Percentiles rank a stretch among this genome's conserved stretches.
Evolutionary conservation across 805 yeast genomes (phyloP).

Genomic region (Trichomonascus vanleenenianus): DNA sequence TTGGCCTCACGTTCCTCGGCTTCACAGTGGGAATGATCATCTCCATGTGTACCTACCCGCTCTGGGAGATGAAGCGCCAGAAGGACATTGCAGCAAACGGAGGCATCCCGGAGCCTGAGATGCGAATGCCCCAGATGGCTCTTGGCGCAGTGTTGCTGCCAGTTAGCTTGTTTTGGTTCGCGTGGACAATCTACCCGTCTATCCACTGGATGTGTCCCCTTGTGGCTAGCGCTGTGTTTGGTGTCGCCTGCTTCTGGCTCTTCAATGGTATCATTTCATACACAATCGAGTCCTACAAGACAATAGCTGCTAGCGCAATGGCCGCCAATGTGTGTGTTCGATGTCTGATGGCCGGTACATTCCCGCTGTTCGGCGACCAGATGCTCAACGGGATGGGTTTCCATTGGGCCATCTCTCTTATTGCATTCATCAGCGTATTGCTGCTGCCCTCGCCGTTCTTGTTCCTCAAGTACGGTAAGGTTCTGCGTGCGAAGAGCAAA

Average conservation of each 20-base stretch:
- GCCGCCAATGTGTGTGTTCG: constrained; percentile 82
- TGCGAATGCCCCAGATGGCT: constrained; percentile 41
- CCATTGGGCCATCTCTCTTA: constrained; percentile 65
- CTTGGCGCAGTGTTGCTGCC: constrained; percentile 40
- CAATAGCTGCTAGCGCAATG: constrained; percentile 73
- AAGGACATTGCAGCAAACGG: constrained; percentile 29
- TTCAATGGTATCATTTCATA: constrained; percentile 31
- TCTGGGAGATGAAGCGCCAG: constrained; percentile 17
- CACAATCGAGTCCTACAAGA: constrained; percentile 34
- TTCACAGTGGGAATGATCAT: constrained; percentile 60
- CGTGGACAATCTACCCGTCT: constrained; percentile 43
- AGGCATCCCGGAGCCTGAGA: constrained; percentile 41
- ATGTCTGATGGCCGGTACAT: constrained; percentile 66
- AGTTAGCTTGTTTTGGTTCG: constrained; percentile 43
- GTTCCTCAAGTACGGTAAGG: neutral
- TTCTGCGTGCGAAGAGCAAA: constrained; percentile 36
- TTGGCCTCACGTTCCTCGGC: constrained; percentile 54
- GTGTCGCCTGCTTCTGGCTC: constrained; percentile 30
- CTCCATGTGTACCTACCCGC: constrained; percentile 34
- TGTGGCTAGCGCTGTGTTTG: constrained; percentile 49
- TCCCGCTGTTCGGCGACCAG: constrained; percentile 81
- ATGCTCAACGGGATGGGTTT: constrained; percentile 66
- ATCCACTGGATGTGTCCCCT: constrained; percentile 49
- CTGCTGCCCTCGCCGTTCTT: constrained; percentile 19
- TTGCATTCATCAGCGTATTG: constrained; percentile 42